phyloP scores from a whole-genome alignment of 305 asterid genomes.

The Fraxinus greggii region DNA sequence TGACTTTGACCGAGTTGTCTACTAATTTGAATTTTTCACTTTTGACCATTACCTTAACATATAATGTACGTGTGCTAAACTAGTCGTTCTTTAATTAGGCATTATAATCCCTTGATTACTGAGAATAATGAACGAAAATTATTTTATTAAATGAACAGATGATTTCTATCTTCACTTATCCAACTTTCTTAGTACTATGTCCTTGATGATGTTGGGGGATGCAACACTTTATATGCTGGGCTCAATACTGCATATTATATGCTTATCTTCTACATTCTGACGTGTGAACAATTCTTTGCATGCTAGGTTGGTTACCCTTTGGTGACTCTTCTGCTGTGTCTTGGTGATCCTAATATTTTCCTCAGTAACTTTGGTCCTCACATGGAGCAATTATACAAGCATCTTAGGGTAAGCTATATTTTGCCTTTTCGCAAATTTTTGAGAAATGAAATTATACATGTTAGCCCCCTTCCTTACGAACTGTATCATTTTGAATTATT shows the following conservation, averaged over 20 bases:
- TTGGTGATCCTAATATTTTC: slow-evolving; percentile 90
- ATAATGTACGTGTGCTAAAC: background rate
- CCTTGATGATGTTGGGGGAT: slow-evolving; percentile 17
- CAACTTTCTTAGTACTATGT: slow-evolving; percentile 16
- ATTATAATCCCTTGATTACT: slow-evolving; percentile 3
- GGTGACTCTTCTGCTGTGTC: slow-evolving; percentile 98
- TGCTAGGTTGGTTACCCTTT: slow-evolving; percentile 91
- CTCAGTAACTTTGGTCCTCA: slow-evolving; percentile 86
- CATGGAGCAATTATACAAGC: slow-evolving; percentile 98
- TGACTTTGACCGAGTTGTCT: background rate
- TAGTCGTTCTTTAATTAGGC: background rate
- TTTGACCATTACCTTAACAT: background rate
- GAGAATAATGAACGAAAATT: background rate
- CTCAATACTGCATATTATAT: background rate
- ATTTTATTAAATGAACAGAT: background rate
- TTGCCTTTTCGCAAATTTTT: slow-evolving; percentile 18
- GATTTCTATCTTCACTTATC: slow-evolving; percentile 1
- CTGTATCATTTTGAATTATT: background rate
- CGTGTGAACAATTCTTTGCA: slow-evolving; percentile 26
- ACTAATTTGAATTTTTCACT: background rate
- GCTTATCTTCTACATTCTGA: slow-evolving; percentile 25
- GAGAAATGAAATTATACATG: slow-evolving; percentile 1
- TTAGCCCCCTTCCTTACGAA: background rate
- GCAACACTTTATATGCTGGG: background rate
- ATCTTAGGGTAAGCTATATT: slow-evolving; percentile 67